phyloP scores from a whole-genome alignment of 2,329 filamentous ascomycete species.

The Cladosporium austrohemisphaericum region DNA sequence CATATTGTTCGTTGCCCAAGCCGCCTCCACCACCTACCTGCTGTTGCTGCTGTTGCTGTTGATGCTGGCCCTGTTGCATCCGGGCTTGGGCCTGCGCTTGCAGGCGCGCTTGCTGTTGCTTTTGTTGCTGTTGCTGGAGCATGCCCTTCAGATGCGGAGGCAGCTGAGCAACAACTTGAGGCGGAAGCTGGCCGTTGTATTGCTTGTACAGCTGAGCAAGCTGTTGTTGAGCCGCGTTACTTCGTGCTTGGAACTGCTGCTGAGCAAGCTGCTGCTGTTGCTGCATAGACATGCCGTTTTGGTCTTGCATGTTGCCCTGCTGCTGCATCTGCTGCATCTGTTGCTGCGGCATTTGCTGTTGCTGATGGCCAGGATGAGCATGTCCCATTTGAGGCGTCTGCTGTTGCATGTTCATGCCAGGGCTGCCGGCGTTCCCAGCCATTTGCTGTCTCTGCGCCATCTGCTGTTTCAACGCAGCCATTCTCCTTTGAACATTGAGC shows the following conservation, averaged over 20 bases:
- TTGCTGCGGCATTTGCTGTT: slow-evolving; percentile 24
- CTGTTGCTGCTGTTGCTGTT: slow-evolving; percentile 18
- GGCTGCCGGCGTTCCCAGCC: slow-evolving; percentile 7
- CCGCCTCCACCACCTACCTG: slow-evolving; percentile 19
- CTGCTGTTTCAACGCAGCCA: neutral
- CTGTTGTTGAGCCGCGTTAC: slow-evolving; percentile 17
- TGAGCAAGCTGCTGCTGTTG: slow-evolving; percentile 13
- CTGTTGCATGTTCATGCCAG: slow-evolving; percentile 12
- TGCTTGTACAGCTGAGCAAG: slow-evolving; percentile 15
- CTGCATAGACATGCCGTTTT: slow-evolving; percentile 15
- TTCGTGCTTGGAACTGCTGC: slow-evolving; percentile 8
- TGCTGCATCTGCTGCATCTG: slow-evolving; percentile 32
- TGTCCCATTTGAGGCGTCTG: slow-evolving; percentile 22
- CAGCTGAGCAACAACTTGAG: slow-evolving; percentile 10
- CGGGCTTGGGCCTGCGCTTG: slow-evolving; percentile 21
- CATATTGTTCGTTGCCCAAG: slow-evolving; percentile 20
- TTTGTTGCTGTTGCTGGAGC: slow-evolving; percentile 33
- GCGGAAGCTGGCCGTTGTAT: slow-evolving; percentile 20
- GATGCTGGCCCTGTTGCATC: slow-evolving; percentile 12
- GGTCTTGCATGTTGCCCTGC: slow-evolving; percentile 24
- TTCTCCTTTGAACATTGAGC: neutral
- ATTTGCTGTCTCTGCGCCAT: slow-evolving; percentile 16
- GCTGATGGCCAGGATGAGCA: slow-evolving; percentile 22
- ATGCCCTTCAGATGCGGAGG: slow-evolving; percentile 30
- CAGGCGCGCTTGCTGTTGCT: slow-evolving; percentile 30